Evolutionary conservation across 192 early-diverging fungal genomes (phyloP).

Genomic region (Oehlia diaphana): DNA sequence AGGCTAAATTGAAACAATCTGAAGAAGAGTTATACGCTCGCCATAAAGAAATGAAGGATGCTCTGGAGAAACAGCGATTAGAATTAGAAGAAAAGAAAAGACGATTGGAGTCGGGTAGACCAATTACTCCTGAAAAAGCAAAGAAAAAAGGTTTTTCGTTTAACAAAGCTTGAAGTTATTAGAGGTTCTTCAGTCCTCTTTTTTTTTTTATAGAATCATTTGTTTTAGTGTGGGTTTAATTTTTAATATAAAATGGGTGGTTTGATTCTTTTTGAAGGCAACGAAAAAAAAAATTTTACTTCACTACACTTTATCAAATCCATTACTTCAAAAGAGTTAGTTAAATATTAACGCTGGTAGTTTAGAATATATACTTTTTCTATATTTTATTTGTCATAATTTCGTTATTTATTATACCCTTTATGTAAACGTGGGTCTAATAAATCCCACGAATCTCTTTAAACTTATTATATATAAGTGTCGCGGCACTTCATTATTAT

Average conservation of each 20-base stretch:
- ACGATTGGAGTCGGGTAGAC: slow-evolving; percentile 70
- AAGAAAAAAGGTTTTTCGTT: slow-evolving; percentile 74
- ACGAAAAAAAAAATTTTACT: background rate
- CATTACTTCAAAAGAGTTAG: background rate
- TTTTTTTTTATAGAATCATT: slow-evolving; percentile 1
- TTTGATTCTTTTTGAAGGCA: background rate
- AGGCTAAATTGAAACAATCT: slow-evolving; percentile 94
- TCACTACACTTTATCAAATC: background rate
- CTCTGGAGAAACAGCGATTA: slow-evolving; percentile 87
- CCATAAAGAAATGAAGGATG: slow-evolving; percentile 98
- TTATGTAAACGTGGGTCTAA: background rate
- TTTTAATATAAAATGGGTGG: background rate
- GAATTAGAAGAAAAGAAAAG: slow-evolving; percentile 97
- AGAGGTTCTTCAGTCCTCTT: background rate
- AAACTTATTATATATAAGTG: background rate
- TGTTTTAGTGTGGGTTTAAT: background rate
- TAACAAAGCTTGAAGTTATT: slow-evolving; percentile 34
- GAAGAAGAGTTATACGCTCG: slow-evolving; percentile 97
- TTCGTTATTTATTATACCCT: background rate
- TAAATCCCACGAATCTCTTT: background rate
- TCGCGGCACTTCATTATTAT: background rate
- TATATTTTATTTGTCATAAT: too few species aligned
- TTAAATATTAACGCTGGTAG: background rate
- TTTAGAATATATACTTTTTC: background rate
- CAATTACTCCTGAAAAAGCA: slow-evolving; percentile 73